Conservation (phyloP, 371 early-diverging fungal genomes). For the Apophysomyces trapeziformis region DNA sequence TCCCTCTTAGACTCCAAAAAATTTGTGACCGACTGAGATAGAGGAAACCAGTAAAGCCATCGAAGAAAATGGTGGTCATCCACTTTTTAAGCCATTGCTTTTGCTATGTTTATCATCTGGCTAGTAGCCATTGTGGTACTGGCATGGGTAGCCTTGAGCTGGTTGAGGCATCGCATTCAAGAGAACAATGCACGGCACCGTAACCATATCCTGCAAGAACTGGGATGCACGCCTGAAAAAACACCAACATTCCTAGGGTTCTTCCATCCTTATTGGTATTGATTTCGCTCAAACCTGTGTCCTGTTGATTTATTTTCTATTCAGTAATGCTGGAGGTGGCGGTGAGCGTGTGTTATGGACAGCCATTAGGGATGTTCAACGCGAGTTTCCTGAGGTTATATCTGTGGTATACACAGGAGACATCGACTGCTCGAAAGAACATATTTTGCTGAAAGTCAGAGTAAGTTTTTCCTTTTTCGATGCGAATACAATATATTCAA, state of each 20-base stretch:
- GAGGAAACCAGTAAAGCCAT: not conserved
- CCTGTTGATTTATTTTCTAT: conserved; percentile 2
- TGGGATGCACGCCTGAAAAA: conserved; percentile 18
- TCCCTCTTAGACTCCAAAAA: not conserved
- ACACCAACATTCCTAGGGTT: conserved; percentile 64
- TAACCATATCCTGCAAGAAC: conserved; percentile 27
- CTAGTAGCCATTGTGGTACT: conserved; percentile 18
- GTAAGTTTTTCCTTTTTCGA: conserved; percentile 30
- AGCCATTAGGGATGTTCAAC: conserved; percentile 77
- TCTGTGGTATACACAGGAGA: conserved; percentile 87
- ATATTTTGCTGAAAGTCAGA: conserved; percentile 67
- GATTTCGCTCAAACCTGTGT: not conserved
- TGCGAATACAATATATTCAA: conserved; percentile 1
- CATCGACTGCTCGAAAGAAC: conserved; percentile 48
- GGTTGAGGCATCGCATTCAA: conserved; percentile 24
- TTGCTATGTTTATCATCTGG: conserved; percentile 38
- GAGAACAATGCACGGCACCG: conserved; percentile 25
- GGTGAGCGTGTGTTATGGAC: conserved; percentile 97
- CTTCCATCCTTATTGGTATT: conserved; percentile 90
- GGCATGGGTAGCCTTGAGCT: conserved; percentile 16
- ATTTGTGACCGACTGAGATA: not conserved
- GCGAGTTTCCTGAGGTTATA: conserved; percentile 61
- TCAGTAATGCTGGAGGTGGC: conserved; percentile 91
- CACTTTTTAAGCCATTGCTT: conserved; percentile 6
- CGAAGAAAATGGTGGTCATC: not conserved